Base-by-base conservation (phyloP, 1,284 basidiomycete species). In the Marasmius sp. region DNA sequence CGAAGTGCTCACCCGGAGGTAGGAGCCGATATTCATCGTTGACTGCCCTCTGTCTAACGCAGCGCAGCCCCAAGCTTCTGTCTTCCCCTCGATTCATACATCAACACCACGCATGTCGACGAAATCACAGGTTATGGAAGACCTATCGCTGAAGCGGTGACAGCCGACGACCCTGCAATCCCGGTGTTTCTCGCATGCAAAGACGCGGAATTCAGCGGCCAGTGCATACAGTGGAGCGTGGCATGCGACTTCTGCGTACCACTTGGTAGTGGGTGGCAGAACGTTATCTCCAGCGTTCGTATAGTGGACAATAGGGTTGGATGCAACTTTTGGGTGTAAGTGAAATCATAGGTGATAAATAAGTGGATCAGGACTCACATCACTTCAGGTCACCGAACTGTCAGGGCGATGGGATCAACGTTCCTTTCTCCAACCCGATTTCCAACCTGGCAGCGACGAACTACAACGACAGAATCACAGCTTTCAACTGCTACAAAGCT, bases 251-350 rank as follows among this genome's bases (percentile, higher is more conserved):
- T 58, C 39, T 61, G 60, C 36, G 33, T 52, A 27, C 22, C 18
- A 10, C 36, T 61, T 18, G 39, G 14, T 41, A 12, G 20, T n/a
- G 45, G 38, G 8, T 58, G 14, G 11, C 27, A 50, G 20, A 53
- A 61, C 49, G 60, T 58, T 41, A 38, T 61, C 34, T 61, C 60
- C 14, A 61, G 60, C 33, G 57, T 61, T 33, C 33, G 39, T n/a
- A 61, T 61, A n/a, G 22, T 61, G 22, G 18, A 51, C 37, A 1
- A 39, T 18, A 43, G 34, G 27, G 55, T 58, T n/a, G 60, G 60
- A 7, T 61, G 60, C 37, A 58, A 61, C 39, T 61, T 61, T 36
- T 61, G 60, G 60, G 60, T 58, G 60, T 61, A 58, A 58, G 60
- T 22, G 2, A 11, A 16, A 14, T 36, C 27, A 34, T n/a, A 6